phyloP scores from a whole-genome alignment of 805 yeast species.

The Candida maris region DNA sequence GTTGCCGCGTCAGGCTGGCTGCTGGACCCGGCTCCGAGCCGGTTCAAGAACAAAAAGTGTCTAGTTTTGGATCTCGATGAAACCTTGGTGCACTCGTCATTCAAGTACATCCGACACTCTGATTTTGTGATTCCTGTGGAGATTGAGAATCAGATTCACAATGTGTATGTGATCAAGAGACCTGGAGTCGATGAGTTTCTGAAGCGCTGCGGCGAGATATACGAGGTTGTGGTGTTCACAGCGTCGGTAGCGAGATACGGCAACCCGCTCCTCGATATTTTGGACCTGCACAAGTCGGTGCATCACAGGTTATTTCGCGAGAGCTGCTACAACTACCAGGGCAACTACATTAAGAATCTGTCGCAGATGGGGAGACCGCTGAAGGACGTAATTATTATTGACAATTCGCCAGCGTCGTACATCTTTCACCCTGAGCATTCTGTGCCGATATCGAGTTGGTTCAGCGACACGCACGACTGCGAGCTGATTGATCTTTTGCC shows the following conservation, averaged over 20 bases:
- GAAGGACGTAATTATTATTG: constrained; percentile 80
- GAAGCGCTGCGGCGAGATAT: constrained; percentile 75
- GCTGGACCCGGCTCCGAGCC: constrained; percentile 50
- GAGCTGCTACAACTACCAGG: constrained; percentile 89
- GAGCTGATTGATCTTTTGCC: constrained; percentile 91
- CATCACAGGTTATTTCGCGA: constrained; percentile 95
- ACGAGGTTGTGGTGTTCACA: constrained; percentile 94
- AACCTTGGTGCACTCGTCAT: constrained; percentile 92
- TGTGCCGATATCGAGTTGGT: constrained; percentile 96
- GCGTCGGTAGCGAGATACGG: constrained; percentile 96
- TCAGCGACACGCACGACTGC: constrained; percentile 95
- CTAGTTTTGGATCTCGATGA: constrained; percentile 91
- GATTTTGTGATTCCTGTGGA: constrained; percentile 98
- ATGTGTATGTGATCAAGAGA: constrained; percentile 92
- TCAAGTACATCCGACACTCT: constrained; percentile 85
- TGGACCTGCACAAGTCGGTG: constrained; percentile 70
- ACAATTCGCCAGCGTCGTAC: constrained; percentile 98
- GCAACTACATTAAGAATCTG: constrained; percentile 89
- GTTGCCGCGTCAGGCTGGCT: constrained; percentile 64
- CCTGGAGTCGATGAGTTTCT: constrained; percentile 98
- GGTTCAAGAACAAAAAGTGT: constrained; percentile 69
- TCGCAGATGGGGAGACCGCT: constrained; percentile 94
- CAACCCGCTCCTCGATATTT: constrained; percentile 86
- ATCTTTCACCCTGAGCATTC: constrained; percentile 98
- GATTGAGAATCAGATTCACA: constrained; percentile 87